Evolutionary conservation across 2,329 filamentous ascomycete genomes (phyloP), one percentile per base, ranked within the genome.

Genomic region (Trichoderma sp.): DNA sequence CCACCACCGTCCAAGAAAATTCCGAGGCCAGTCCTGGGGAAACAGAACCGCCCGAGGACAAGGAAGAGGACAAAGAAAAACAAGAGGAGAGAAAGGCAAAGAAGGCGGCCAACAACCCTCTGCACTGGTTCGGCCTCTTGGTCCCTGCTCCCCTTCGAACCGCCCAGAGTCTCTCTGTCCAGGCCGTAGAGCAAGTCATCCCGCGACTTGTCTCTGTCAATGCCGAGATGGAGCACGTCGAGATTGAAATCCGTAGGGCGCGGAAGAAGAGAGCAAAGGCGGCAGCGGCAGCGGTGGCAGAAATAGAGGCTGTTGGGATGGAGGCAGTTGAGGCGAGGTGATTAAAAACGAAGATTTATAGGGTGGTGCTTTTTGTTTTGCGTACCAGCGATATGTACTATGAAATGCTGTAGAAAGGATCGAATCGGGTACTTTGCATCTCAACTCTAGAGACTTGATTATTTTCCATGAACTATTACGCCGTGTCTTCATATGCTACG

Each of bases 171-270:
- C 81, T 85, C 17, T 88, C 91, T 61, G 74, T 86, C 27, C 74
- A 80, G 42, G 83, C 83, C 0, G 82, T 92, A 4, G 84, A 88
- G 65, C 77, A 83, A 0, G 76, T 89, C 4, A 77, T 93, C 2
- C 84, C 88, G 1, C 78, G 78, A 45, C 79, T 93, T 9, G 83
- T 83, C 7, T 84, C 83, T 1, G 77, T 91, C n/a, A 81, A 83
- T 39, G 82, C 82, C 32, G 84, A 87, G 73, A 88, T 94, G 85
- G 81, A 82, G 15, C 78, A 79, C n/a, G 75, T 92, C 5, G 91
- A 93, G 79, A 87, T 89, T 61, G 86, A 90, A 71, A 88, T 94
- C 64, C 83, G 90, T 42, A 81, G 90, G 67, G 85, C 84, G 39
- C 80, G 83, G 67, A 88, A 89, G 79, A 83, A 76, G 77, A 79